Conservation (phyloP, 2,329 filamentous ascomycete species). For the Xylariaceae sp. region DNA sequence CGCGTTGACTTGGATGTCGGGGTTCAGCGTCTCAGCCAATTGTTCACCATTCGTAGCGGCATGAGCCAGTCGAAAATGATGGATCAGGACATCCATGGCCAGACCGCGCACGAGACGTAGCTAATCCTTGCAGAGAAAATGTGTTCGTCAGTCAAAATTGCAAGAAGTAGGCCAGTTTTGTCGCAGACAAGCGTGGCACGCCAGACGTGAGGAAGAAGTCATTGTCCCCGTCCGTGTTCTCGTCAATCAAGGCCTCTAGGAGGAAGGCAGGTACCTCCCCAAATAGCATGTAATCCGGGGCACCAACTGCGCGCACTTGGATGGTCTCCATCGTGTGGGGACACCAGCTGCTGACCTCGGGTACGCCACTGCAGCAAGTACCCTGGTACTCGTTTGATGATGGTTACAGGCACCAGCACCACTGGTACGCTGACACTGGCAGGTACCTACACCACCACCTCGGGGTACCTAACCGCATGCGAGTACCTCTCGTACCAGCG, state of each 20-base stretch:
- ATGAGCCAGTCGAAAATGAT: conserved; percentile 67
- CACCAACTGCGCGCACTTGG: no score
- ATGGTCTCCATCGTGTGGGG: no score
- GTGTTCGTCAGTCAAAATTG: background rate
- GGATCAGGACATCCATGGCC: conserved; percentile 64
- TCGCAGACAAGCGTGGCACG: background rate
- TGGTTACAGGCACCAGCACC: background rate
- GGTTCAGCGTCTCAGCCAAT: conserved; percentile 70
- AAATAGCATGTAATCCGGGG: no score
- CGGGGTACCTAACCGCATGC: background rate
- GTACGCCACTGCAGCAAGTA: background rate
- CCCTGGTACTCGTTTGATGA: background rate
- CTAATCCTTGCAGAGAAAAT: no score
- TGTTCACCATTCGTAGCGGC: conserved; percentile 60
- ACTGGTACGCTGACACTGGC: background rate
- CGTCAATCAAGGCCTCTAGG: background rate
- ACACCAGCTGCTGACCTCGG: background rate
- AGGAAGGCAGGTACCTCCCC: no score
- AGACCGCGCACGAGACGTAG: background rate
- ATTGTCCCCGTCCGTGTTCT: conserved; percentile 2
- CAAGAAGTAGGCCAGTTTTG: background rate
- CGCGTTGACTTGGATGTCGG: conserved; percentile 60
- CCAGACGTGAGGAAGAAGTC: background rate
- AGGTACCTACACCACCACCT: background rate
- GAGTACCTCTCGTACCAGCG: background rate